Base-by-base conservation (phyloP, 2,329 filamentous ascomycete genomes). In the Trichoderma sp. region DNA sequence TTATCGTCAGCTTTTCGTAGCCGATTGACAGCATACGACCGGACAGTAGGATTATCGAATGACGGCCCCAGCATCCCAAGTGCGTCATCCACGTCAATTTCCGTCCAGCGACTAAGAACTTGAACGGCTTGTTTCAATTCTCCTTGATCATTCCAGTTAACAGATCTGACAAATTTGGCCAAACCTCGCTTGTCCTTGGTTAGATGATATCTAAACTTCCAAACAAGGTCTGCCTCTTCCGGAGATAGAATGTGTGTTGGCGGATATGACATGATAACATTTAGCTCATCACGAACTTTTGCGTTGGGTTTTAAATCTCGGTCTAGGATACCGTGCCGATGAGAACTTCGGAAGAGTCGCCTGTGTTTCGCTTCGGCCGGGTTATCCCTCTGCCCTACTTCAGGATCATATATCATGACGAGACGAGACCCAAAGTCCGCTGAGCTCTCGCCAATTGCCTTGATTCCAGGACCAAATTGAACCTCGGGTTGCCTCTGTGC, bases 91-190 rank as follows among this genome's bases (percentile, higher is more conserved):
- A 99, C 93, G 81, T 98, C 97, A 75, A 99, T 98, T 78, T 97
- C 95, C 0, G 94, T 97, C 97, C 97, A 99, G 79, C 95, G 96
- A 0, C 93, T 91, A 21, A 99, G 89, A 5, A 99, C 91, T 77
- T 97, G 94, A 29, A 97, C 94, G 6, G 96, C 95, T 85, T 98
- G 95, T 76, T 94, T 93, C 4, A 94, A 92, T 86, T 99, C 96
- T 77, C 91, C 91, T 64, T 91, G 89, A 82, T 98, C 96, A 67
- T 91, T 91, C 96, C 97, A 99, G 79, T 97, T 95, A 53, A 98
- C 96, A 0, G 96, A 98, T 83, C 98, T 99, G 83, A 98, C 95
- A 79, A 99, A 97, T 81, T 99, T 99, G 41, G 96, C 99, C 75
- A 98, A 87, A 3, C 96, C 94, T 80, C 93, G 89, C 84, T 99